Conservation (phyloP, 148 eudicot genomes). For the Polygonum aviculare region DNA sequence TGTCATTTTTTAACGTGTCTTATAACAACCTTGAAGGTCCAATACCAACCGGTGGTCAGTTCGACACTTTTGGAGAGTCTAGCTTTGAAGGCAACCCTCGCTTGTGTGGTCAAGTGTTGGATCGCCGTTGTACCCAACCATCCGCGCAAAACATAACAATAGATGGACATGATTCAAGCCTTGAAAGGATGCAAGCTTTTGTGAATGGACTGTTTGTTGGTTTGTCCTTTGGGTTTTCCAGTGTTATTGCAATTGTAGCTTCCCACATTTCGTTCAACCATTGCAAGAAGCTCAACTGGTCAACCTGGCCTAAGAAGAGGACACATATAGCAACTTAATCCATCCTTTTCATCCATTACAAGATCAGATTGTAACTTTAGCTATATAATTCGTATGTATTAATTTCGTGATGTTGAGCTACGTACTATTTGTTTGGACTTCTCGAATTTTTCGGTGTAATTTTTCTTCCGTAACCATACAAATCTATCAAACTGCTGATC, state of each 20-base stretch:
- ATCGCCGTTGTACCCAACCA: not conserved
- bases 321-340: too few species aligned
- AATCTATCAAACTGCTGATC: too few species aligned
- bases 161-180: too few species aligned
- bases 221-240: not conserved
- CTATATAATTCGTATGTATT: too few species aligned
- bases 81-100: conserved; percentile 22
- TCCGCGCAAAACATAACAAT: not conserved
- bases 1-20: conserved; percentile 46
- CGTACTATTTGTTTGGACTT: too few species aligned
- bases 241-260: not conserved
- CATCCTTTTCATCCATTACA: too few species aligned
- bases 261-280: not conserved
- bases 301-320: too few species aligned
- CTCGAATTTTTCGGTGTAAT: not conserved
- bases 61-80: conserved; percentile 29
- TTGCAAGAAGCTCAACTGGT: too few species aligned
- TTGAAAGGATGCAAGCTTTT: not conserved
- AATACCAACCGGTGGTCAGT: conserved; percentile 51
- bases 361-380: too few species aligned
- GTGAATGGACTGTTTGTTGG: not conserved
- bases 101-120: not conserved
- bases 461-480: too few species aligned
- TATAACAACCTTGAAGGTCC: conserved; percentile 46
- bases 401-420: too few species aligned